These are phyloP conservation scores for Neostapfia colusana DNA, from an alignment of 176 grass and related monocot species.

Conservation along the genomic window DNA sequence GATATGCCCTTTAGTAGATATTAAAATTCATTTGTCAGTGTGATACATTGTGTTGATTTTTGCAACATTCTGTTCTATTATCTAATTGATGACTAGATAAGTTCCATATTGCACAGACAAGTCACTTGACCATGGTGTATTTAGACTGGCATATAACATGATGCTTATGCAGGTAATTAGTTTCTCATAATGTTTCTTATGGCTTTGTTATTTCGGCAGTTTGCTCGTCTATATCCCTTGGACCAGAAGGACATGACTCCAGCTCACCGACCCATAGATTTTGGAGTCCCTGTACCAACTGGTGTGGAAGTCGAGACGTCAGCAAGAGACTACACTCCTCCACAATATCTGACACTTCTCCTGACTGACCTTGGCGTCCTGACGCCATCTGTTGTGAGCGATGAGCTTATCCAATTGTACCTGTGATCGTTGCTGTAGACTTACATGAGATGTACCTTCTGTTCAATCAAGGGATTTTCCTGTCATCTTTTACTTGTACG, in stretches of 20 bases:
- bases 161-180: not conserved
- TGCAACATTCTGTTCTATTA: not conserved
- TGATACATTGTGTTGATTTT: not conserved
- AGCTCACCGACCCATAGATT: constrained; percentile 66
- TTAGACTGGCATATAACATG: not conserved
- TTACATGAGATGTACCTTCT: not conserved
- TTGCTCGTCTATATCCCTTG: constrained; percentile 73
- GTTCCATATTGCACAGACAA: not conserved
- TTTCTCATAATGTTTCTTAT: not conserved
- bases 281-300: constrained; percentile 57
- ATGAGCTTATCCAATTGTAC: constrained; percentile 78
- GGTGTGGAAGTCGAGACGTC: constrained; percentile 72
- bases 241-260: constrained; percentile 82
- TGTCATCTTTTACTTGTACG: constrained; percentile 6
- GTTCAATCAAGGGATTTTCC: not conserved
- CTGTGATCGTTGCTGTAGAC: constrained; percentile 35
- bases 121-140: not conserved
- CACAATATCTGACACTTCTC: constrained; percentile 72
- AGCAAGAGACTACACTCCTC: constrained; percentile 75
- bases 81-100: not conserved
- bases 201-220: constrained; percentile 47
- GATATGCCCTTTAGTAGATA: too few species aligned
- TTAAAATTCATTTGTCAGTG: not conserved
- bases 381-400: constrained; percentile 77
- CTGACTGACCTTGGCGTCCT: constrained; percentile 73